Base-by-base conservation (phyloP, 108 stramenopile species). In the Chaetoceros muelleri region DNA sequence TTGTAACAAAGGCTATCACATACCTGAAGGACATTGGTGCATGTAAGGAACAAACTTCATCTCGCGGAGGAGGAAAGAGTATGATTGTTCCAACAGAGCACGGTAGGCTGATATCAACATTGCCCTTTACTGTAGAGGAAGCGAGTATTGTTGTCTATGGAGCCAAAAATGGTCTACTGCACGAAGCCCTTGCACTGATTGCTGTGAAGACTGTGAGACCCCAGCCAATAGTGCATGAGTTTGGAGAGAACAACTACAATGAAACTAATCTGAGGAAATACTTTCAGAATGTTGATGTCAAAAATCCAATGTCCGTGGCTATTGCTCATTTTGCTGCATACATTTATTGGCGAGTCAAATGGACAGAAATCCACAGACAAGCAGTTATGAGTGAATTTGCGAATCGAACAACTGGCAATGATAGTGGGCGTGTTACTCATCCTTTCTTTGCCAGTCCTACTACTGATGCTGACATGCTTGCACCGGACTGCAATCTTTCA, bases 301-400 rank as follows among this genome's bases (percentile, higher is more conserved):
- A 64, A 46, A 61, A 69, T 57, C 60, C 60, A 20, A 55, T 45
- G 28, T 66, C 69, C 18, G 53, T 71, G 26, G 46, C 31, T 3
- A 44, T 76, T 2, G 77, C 77, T 16, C 62, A 74, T 62, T 49
- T 78, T 23, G 48, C 73, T 19, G 77, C 77, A 2, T 78, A 62
- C 44, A 50, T 74, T 28, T 78, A 34, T 46, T 78, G 73, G 77
- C 63, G 71, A 40, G 45, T 48, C 0, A 34, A 59, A 8, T 73
- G 76, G 72, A 70, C 62, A 45, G 17, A 13, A 1, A 51, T 53
- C 30, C 28, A 65, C 8, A 46, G 60, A 10, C 13, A 59, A 28
- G 66, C 66, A 17, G 56, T 61, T 55, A 49, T 48, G 55, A 55
- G 65, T 28, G 55, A 58, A 17, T 65, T 69, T 31, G 20, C 52